A percentile compares a stretch with the other conserved stretches of the same genome.
These are phyloP conservation scores for Gleditsia sinensis DNA, from an alignment of 306 rosid genomes.

Conservation along the genomic window DNA sequence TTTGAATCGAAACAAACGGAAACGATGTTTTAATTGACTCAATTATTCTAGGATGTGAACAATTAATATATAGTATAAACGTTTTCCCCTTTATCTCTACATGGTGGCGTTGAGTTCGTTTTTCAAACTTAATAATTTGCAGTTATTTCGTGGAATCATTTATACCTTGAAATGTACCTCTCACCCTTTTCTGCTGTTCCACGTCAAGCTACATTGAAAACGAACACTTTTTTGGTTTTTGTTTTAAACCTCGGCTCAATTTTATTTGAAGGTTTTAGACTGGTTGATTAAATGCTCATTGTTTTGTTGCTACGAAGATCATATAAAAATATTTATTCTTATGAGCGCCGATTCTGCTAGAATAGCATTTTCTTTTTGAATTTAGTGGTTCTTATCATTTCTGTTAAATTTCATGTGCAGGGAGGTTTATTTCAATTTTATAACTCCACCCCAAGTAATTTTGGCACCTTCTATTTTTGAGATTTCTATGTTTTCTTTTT, in stretches of 20 bases:
- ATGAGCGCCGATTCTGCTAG: slow-evolving; percentile 9
- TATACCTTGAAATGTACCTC: too few species aligned
- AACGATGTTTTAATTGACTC: too few species aligned
- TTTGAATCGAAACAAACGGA: too few species aligned
- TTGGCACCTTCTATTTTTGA: not conserved
- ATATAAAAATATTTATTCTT: not conserved
- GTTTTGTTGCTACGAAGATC: not conserved
- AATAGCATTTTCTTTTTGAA: slow-evolving; percentile 15
- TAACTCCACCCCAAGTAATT: not conserved
- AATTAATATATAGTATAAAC: too few species aligned
- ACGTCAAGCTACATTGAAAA: slow-evolving; percentile 24
- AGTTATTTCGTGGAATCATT: too few species aligned
- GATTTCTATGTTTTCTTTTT: not conserved
- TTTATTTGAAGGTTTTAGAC: not conserved
- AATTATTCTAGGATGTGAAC: too few species aligned
- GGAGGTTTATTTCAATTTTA: slow-evolving; percentile 1
- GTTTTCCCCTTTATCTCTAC: too few species aligned
- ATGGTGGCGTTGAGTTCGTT: too few species aligned
- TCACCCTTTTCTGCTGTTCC: slow-evolving; percentile 10
- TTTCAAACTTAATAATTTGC: too few species aligned
- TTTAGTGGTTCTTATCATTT: not conserved
- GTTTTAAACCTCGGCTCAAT: not conserved
- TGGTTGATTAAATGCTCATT: slow-evolving; percentile 12
- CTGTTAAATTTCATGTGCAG: slow-evolving; percentile 1
- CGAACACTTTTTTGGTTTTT: not conserved